Evolutionary conservation across 441 rosid species (phyloP).

Genomic region (Eruca vesicaria): DNA sequence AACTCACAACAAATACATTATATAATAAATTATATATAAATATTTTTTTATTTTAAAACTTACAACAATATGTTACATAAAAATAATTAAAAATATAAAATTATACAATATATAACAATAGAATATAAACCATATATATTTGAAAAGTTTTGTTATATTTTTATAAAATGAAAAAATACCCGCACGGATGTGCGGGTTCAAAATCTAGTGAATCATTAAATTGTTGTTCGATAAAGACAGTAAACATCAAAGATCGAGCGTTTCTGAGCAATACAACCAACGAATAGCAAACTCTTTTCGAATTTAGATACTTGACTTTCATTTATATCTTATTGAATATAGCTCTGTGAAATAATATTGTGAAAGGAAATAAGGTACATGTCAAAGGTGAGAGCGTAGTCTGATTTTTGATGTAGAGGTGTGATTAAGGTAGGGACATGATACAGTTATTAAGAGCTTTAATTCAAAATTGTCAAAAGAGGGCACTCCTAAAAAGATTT

Average conservation of each 20-base stretch:
- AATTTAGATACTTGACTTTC: neutral
- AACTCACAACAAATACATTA: no score
- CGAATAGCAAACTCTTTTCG: neutral
- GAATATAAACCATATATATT: no score
- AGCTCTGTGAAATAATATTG: neutral
- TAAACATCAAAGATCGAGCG: slow-evolving; percentile 6
- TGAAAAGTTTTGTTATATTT: no score
- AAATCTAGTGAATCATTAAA: slow-evolving; percentile 4
- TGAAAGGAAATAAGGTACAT: neutral
- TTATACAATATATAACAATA: no score
- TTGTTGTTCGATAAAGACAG: neutral
- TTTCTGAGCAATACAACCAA: neutral
- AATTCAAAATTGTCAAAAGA: slow-evolving; percentile 26
- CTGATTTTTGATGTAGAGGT: neutral
- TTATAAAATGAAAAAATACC: no score
- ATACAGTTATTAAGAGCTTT: slow-evolving; percentile 25
- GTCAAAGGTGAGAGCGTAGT: neutral
- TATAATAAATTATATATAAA: no score
- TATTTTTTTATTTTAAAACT: no score
- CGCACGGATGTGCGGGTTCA: no score
- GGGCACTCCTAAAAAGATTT: slow-evolving; percentile 28
- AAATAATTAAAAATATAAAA: no score
- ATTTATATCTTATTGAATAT: neutral
- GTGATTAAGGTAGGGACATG: slow-evolving; percentile 33
- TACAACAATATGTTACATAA: no score